Base-by-base conservation (phyloP, 2,329 filamentous ascomycete genomes). In the Penicillium sp. region DNA sequence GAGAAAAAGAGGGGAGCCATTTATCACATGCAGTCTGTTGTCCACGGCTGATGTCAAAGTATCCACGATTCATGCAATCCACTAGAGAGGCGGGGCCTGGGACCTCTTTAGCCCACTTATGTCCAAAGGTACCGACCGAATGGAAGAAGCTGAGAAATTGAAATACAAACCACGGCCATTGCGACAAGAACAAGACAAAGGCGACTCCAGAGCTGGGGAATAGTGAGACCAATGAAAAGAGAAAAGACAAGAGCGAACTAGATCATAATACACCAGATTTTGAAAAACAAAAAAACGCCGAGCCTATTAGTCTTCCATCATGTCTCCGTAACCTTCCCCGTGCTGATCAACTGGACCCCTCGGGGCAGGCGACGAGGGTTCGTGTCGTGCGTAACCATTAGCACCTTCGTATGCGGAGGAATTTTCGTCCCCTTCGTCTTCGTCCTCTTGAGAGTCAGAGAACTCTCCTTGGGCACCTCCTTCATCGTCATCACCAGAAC, bases 381-480 rank as follows among this genome's bases (percentile, higher is more conserved):
- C 66, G 42, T 65, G 67, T 33, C 59, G 65, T 44, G 55, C 63
- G 53, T 68, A 64, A 25, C 64, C 65, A 48, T 68, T 64, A 39
- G 59, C 58, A 4, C 63, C 64, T 16, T 64, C 66, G 37, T 63
- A 63, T 11, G 61, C 57, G 16, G 65, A 67, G 4, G 62, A 62
- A 37, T 68, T 66, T 18, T 69, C 66, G 31, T 68, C 65, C 4
- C 53, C 42, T 16, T 45, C 64, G 10, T 67, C 66, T 10, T 61
- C 65, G n/a, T 67, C 64, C 10, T 65, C 66, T n/a, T 66, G 61
- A 34, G 67, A 66, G 33, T 66, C 63, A 3, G 66, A 66, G 8
- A 60, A 67, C 31, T 68, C 64, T 11, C 60, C 62, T 9, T 56
- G 56, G 16, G 52, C 39, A n/a, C 54, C 34, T 38, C 42, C 43